Evolutionary conservation across 768 basidiomycete genomes (phyloP).

Genomic region (Chiua virens): DNA sequence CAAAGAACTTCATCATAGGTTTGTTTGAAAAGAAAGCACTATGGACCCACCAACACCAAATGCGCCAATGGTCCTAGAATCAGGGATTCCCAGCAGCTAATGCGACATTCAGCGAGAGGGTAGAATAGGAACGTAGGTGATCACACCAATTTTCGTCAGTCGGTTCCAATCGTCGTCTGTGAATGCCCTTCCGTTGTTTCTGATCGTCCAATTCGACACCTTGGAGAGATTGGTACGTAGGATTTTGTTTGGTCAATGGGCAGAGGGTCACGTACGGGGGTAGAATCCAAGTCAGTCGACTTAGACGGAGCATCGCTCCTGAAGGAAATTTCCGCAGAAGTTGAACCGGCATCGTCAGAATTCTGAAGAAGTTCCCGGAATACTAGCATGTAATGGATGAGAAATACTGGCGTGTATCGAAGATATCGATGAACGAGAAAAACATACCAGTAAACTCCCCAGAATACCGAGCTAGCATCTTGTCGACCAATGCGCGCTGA

Average conservation of each 20-base stretch:
- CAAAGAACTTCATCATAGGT: no score
- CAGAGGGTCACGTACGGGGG: slow-evolving; percentile 35
- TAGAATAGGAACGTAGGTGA: no score
- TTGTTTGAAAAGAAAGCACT: neutral
- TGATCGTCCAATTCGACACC: slow-evolving; percentile 66
- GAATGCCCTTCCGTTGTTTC: slow-evolving; percentile 91
- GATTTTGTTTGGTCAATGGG: no score
- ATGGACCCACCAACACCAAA: slow-evolving; percentile 68
- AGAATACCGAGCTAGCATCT: slow-evolving; percentile 90
- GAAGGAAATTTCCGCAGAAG: slow-evolving; percentile 73
- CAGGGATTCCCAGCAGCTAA: slow-evolving; percentile 89
- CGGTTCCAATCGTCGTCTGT: slow-evolving; percentile 84
- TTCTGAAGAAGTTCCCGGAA: slow-evolving; percentile 90
- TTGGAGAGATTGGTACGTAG: slow-evolving; percentile 12
- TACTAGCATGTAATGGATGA: slow-evolving; percentile 30
- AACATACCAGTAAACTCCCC: slow-evolving; percentile 78
- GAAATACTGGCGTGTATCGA: no score
- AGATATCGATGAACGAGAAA: no score
- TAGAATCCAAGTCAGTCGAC: slow-evolving; percentile 65
- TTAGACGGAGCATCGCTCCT: slow-evolving; percentile 11
- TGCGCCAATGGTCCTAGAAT: slow-evolving; percentile 92
- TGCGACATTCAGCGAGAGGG: neutral
- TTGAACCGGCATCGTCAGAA: slow-evolving; percentile 84
- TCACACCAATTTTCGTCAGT: slow-evolving; percentile 82
- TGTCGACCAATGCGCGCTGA: slow-evolving; percentile 90